Evolutionary conservation across 2,329 filamentous ascomycete genomes (phyloP).

Genomic region (Diaporthe longicolla): DNA sequence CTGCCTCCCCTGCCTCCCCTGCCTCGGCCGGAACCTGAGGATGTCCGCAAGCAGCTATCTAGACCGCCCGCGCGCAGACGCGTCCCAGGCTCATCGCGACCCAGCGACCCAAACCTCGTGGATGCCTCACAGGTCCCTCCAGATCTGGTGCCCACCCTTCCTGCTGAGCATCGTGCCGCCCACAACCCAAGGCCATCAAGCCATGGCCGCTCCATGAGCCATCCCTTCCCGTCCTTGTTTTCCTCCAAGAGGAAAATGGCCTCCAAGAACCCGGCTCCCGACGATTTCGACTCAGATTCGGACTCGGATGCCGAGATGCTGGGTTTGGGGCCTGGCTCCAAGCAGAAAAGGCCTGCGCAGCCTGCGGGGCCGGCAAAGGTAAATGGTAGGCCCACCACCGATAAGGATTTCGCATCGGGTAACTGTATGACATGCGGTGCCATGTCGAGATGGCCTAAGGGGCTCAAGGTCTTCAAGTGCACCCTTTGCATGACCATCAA

Average conservation of each 20-base stretch:
- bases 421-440: constrained; percentile 90
- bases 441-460: constrained; percentile 82
- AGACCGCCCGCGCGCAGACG: constrained; percentile 37
- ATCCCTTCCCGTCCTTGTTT: constrained; percentile 83
- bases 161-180: constrained; percentile 42
- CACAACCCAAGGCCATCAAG: constrained; percentile 46
- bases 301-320: constrained; percentile 56
- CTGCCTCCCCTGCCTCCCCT: constrained; percentile 39
- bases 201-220: constrained; percentile 80
- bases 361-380: constrained; percentile 23
- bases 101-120: constrained; percentile 32
- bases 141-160: constrained; percentile 59
- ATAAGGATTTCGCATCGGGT: constrained; percentile 75
- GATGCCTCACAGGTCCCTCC: constrained; percentile 48
- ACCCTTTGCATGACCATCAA: constrained; percentile 89
- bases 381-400: constrained; percentile 48
- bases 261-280: constrained; percentile 55
- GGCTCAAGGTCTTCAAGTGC: constrained; percentile 82
- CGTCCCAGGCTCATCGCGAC: constrained; percentile 27
- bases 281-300: constrained; percentile 55
- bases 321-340: constrained; percentile 48
- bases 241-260: constrained; percentile 69
- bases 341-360: constrained; percentile 50
- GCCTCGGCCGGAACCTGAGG: constrained; percentile 33
- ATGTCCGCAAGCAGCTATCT: constrained; percentile 27